Base-by-base conservation (phyloP, 164 flowering plant species). In the Macadamia tetraphylla region DNA sequence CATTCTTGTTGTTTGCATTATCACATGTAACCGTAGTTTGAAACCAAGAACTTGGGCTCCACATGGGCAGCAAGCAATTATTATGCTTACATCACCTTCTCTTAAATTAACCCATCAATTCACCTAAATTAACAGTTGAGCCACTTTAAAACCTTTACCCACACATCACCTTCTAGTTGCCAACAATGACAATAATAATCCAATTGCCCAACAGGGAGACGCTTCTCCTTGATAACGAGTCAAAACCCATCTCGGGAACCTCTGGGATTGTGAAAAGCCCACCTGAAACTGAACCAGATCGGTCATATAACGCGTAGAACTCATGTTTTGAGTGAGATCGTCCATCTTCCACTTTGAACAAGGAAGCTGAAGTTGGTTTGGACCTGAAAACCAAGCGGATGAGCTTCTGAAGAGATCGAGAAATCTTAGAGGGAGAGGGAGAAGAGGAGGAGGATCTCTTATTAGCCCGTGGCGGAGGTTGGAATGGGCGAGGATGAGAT, bases 361-460 rank as follows among this genome's bases (percentile, higher is more conserved):
- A 7, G 18, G 69, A 4, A 40, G 3, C 15, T 3, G 70, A 13
- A 8, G 9, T 65, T 4, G 77, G 66, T 23, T 77, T 76, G 0
- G 74, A 67, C 64, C 79, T 75, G 75, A 87, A 88, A 40, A 90
- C 49, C 0, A 86, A 76, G 18, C 83, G 78, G 46, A 92, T 67
- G 9, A 92, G 67, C 63, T 77, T 85, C 30, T 78, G 70, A 9
- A 92, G 49, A 0, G 96, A 86, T 11, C 89, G 72, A 7, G 98
- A 86, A 60, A 92, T 63, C 77, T 79, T 88, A 2, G 80, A 35
- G 40, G 40, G 5, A 5, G 40, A 5, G 40, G 40, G 5, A 5
- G 40, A 35, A 5, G 40, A 35, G 40, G 40, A 35, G 40, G 40
- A 78, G 1, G 85, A 43, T 30, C 67, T 69, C 51, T 52, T 56